A percentile compares a stretch with the other conserved stretches of the same genome.
Evolutionary conservation across 2,329 filamentous ascomycete genomes (phyloP).

Genomic region (Aspergillus novoparasiticus): DNA sequence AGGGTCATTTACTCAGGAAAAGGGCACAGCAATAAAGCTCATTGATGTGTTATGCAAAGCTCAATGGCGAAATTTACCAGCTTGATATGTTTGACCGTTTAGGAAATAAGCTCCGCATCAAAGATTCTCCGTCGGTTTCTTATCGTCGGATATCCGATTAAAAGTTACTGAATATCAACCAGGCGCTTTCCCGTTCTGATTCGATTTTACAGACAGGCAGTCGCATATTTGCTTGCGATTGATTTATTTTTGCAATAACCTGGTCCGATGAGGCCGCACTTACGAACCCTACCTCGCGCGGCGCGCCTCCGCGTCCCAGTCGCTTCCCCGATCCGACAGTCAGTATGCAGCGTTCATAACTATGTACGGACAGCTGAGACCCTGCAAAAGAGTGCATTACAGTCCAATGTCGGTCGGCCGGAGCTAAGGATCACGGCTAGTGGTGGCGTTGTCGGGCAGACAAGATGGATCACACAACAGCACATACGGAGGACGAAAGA

Average conservation of each 20-base stretch:
- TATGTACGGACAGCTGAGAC: constrained; percentile 26
- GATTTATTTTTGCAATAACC: not conserved
- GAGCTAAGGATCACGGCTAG: constrained; percentile 5
- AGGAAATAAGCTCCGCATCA: constrained; percentile 22
- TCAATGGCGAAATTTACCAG: not conserved
- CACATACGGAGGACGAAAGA: constrained; percentile 41
- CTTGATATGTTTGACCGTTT: not conserved
- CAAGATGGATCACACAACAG: constrained; percentile 42
- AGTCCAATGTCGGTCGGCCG: constrained; percentile 18
- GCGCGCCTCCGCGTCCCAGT: constrained; percentile 23
- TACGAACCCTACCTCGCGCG: constrained; percentile 24
- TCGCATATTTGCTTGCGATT: constrained; percentile 7
- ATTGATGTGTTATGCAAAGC: not conserved
- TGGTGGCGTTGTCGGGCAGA: constrained; percentile 20
- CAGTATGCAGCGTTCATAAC: constrained; percentile 25
- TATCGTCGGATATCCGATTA: constrained; percentile 16
- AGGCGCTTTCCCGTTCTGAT: not conserved
- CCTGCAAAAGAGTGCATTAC: constrained; percentile 20
- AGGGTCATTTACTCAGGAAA: not conserved
- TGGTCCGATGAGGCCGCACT: constrained; percentile 31
- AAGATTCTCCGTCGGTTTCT: constrained; percentile 27
- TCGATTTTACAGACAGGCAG: not conserved
- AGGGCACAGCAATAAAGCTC: not conserved
- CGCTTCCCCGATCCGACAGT: constrained; percentile 11
- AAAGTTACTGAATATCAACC: not conserved